Evolutionary conservation across 495 filamentous ascomycete species (phyloP).

Genomic region (Diplogelasinospora grovesii): DNA sequence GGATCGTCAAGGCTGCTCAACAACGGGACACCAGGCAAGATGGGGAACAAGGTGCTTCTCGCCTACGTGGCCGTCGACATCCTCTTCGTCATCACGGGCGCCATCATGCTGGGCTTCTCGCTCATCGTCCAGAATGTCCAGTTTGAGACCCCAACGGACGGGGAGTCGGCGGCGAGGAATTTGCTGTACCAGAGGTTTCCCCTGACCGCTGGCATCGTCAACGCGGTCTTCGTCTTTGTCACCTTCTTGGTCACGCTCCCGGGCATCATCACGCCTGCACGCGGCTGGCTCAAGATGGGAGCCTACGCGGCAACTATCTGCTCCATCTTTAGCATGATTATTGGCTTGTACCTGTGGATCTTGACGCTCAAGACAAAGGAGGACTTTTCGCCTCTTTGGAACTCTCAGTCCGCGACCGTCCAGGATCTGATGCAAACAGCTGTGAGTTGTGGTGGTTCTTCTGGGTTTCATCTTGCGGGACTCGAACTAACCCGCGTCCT

Average conservation of each 20-base stretch:
- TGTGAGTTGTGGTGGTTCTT: constrained; percentile 33
- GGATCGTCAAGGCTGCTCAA: constrained; percentile 12
- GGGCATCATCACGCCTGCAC: constrained; percentile 51
- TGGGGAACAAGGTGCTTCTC: constrained; percentile 52
- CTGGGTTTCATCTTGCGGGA: constrained; percentile 2
- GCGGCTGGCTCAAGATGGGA: constrained; percentile 53
- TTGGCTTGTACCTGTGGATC: constrained; percentile 65
- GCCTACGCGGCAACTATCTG: constrained; percentile 54
- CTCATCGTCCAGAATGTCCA: constrained; percentile 48
- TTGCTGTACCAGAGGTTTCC: constrained; percentile 57
- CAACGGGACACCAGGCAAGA: constrained; percentile 21
- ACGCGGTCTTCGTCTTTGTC: constrained; percentile 54
- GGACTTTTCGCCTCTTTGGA: constrained; percentile 51
- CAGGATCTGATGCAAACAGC: constrained; percentile 60
- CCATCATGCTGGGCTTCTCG: constrained; percentile 56
- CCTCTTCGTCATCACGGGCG: constrained; percentile 58
- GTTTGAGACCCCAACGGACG: constrained; percentile 38
- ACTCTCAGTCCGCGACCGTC: constrained; percentile 36
- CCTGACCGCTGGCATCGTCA: constrained; percentile 57
- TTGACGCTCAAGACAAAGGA: constrained; percentile 56
- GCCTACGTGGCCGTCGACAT: constrained; percentile 51
- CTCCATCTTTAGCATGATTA: constrained; percentile 54
- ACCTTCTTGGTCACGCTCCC: constrained; percentile 52
- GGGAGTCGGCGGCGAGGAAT: constrained; percentile 53
- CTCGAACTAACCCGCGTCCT: background rate